Evolutionary conservation across 768 basidiomycete species (phyloP), one percentile per base, ranked within the genome.

Genomic region (Serendipita vermifera): DNA sequence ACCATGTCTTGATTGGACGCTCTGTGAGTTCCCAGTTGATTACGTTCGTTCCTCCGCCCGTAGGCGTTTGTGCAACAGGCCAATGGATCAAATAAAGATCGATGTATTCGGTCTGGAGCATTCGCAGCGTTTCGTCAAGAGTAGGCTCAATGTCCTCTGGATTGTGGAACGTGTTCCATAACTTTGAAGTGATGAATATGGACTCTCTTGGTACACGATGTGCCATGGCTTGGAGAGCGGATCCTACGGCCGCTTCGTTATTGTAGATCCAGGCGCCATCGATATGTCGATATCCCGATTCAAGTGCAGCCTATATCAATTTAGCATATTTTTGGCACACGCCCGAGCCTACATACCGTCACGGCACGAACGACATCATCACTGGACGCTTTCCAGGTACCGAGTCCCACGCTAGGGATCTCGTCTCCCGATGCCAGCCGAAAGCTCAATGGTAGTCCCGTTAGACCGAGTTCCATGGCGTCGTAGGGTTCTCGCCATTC

Each of bases 81-180:
- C 85, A 89, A 64, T 87, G 85, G 58, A 88, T 84, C 51, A 91
- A 70, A 64, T 88, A 89, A 46, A 90, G 66, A 65, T 90, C 87
- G 53, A 91, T 73, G 66, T 88, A 87, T 38, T 82, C 75, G 1
- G 78, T 80, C 2, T 77, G 76, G 2, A 87, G 76, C 60, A 72
- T 76, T 6, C 67, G 59, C 5, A 86, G 73, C 0, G 83, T 79
- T 57, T 86, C 80, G 61, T 87, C 81, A 6, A 88, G 72, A 9
- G 73, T 74, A 1, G 75, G 62, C 63, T 86, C 85, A 24, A 88
- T 75, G 61, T 85, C 81, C 57, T 82, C 78, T 0, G 87, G 86
- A 2, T 75, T 72, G 63, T 90, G 86, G 69, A 83, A 87, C 1
- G 67, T 74, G 66, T 87, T 85, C 81, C 81, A 85, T n/a, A 90